Evolutionary conservation across 495 filamentous ascomycete genomes (phyloP).

Genomic region (Talaromyces nanjingensis): DNA sequence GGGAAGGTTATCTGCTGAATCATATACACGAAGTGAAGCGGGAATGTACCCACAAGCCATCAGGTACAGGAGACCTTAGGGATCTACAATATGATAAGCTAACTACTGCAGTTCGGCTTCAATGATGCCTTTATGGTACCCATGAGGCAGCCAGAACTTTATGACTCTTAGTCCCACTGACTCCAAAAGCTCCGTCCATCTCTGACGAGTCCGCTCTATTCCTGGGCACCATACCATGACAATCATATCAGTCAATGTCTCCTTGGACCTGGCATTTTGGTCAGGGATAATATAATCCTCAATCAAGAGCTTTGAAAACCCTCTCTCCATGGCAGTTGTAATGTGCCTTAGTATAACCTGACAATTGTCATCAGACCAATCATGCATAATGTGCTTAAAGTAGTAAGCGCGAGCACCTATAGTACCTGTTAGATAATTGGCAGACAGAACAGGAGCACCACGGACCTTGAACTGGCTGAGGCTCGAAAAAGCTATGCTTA

Average conservation of each 20-base stretch:
- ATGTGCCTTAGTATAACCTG: constrained; percentile 24
- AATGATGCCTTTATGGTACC: constrained; percentile 22
- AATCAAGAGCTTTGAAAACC: constrained; percentile 35
- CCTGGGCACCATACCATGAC: constrained; percentile 28
- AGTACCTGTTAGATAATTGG: constrained; percentile 1
- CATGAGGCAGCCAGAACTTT: constrained; percentile 19
- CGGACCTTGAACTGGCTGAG: constrained; percentile 27
- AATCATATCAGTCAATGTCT: constrained; percentile 23
- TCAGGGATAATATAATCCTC: constrained; percentile 34
- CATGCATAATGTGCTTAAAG: constrained; percentile 39
- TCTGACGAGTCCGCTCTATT: constrained; percentile 22
- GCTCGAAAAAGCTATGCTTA: constrained; percentile 32
- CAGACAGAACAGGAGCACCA: constrained; percentile 9
- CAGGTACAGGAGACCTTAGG: neutral
- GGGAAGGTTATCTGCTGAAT: neutral
- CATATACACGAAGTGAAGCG: neutral
- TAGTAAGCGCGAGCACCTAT: constrained; percentile 35
- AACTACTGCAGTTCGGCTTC: constrained; percentile 21
- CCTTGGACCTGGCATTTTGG: constrained; percentile 14
- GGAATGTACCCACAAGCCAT: neutral
- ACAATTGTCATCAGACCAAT: constrained; percentile 36
- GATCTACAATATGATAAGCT: neutral
- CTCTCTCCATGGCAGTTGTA: constrained; percentile 27
- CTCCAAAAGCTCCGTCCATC: constrained; percentile 23
- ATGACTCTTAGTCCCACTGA: constrained; percentile 24